Base-by-base conservation (phyloP, 2,329 filamentous ascomycete genomes). In the Dendryphion nanum region DNA sequence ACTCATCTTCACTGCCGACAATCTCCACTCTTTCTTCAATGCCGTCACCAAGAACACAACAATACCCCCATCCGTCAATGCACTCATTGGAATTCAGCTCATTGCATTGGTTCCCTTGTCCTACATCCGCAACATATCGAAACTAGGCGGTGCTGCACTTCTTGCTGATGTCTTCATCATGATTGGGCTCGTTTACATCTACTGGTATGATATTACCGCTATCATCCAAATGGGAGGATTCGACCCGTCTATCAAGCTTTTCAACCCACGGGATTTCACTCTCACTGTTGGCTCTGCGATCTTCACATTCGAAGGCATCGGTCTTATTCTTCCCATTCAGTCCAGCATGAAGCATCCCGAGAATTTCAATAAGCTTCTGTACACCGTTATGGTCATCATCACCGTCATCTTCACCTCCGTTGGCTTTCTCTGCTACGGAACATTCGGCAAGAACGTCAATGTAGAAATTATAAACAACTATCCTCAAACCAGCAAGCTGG, bases 251-350 rank as follows among this genome's bases (percentile, higher is more conserved):
- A 81, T 88, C n/a, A 69, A 72, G 35, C 69, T 85, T 12, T 87
- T 88, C 73, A 88, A 88, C 61, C 79, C 84, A 0, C 68, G 72
- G 18, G 73, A 78, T 39, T 88, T 83, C 58, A 83, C 85, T 0
- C 69, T 88, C 37, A 88, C 83, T 18, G 76, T 89, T 33, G 85
- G 85, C 36, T 79, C 82, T 2, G 80, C 83, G 24, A 87, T 89
- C 55, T 89, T 88, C 66, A 87, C 85, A 0, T 89, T 87, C 50
- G 85, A 89, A 59, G 85, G 85, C 33, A 88, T 89, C 32, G 85
- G 85, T 1, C 77, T 89, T 17, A 86, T 89, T 46, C 70, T 89
- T 6, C 85, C 85, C 0, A 89, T 89, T 37, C 83, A 88, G 58
- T 84, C 82, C 6, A 84, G 81, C 40, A 89, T 89, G 85, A 78